Percentiles rank a stretch among this genome's conserved stretches.
Evolutionary conservation across 176 grass and related monocot species (phyloP).

Genomic region (Alloteropsis semialata): DNA sequence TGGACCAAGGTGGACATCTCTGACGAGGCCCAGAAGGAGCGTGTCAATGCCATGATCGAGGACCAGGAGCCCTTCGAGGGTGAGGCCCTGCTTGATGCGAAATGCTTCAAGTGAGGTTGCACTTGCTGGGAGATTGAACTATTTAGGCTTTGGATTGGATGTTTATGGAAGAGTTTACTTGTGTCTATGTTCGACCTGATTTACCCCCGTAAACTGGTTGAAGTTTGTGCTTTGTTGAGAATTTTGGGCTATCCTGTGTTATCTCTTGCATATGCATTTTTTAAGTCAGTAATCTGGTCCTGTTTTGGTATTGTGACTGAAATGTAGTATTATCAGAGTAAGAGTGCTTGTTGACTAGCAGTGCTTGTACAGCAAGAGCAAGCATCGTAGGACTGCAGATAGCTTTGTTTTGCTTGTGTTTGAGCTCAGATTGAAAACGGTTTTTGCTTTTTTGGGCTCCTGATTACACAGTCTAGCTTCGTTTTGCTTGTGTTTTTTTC

Average conservation of each 20-base stretch:
- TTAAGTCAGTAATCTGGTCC: background rate
- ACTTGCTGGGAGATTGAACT: background rate
- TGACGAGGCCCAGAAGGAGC: constrained; percentile 75
- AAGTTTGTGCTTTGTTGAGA: constrained; percentile 14
- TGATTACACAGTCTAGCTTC: too few relatives aligned
- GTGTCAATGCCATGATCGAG: constrained; percentile 81
- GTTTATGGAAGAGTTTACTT: constrained; percentile 25
- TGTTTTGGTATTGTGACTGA: background rate
- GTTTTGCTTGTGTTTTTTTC: too few relatives aligned
- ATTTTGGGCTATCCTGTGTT: background rate
- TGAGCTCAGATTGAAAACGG: too few relatives aligned
- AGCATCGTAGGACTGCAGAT: background rate
- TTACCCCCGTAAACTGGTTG: constrained; percentile 25
- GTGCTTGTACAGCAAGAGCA: background rate
- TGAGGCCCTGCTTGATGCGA: constrained; percentile 72
- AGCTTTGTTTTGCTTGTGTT: too few relatives aligned
- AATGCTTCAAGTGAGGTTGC: constrained; percentile 92
- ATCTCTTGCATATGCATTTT: background rate
- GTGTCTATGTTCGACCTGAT: constrained; percentile 25
- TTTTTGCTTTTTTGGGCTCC: too few relatives aligned
- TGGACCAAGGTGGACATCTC: constrained; percentile 89
- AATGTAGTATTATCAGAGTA: too few relatives aligned
- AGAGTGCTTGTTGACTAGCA: background rate
- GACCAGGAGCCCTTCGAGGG: constrained; percentile 95
- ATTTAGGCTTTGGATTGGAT: constrained; percentile 20